These are phyloP conservation scores for Trifolium repens DNA, from an alignment of 306 rosid species.

Conservation along the genomic window DNA sequence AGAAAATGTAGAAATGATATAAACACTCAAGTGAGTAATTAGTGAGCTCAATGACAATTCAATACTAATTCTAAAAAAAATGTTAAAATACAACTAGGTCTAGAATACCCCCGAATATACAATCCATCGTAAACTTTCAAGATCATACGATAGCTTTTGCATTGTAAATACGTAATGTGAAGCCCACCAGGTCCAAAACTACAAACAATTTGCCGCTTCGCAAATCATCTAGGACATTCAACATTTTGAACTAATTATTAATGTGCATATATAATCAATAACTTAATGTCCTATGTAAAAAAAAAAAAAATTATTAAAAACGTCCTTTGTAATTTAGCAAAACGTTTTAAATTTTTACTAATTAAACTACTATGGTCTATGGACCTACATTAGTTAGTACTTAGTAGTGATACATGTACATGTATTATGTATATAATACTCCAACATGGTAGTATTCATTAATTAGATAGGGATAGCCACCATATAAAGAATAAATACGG, in stretches of 20 bases:
- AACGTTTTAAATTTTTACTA: neutral
- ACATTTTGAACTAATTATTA: neutral
- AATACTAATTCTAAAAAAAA: too few species aligned
- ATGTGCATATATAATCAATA: neutral
- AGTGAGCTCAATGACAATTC: neutral
- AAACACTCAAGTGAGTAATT: too few species aligned
- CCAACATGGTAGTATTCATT: neutral
- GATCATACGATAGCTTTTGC: slow-evolving; percentile 1
- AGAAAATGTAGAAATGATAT: neutral
- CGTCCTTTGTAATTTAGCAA: neutral
- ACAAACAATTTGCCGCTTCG: slow-evolving; percentile 36
- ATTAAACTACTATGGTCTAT: neutral
- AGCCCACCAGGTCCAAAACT: slow-evolving; percentile 28
- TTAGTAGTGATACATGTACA: neutral
- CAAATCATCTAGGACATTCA: slow-evolving; percentile 11
- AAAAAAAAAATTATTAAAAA: too few species aligned
- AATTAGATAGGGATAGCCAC: neutral
- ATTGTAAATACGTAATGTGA: neutral
- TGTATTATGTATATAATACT: neutral
- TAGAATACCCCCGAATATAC: neutral
- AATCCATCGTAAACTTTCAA: neutral
- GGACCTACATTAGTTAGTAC: neutral
- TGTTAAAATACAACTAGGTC: too few species aligned
- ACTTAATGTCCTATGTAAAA: neutral
- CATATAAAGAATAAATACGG: slow-evolving; percentile 1